phyloP scores from a whole-genome alignment of 1,284 basidiomycete genomes.

The Malassezia japonica region DNA sequence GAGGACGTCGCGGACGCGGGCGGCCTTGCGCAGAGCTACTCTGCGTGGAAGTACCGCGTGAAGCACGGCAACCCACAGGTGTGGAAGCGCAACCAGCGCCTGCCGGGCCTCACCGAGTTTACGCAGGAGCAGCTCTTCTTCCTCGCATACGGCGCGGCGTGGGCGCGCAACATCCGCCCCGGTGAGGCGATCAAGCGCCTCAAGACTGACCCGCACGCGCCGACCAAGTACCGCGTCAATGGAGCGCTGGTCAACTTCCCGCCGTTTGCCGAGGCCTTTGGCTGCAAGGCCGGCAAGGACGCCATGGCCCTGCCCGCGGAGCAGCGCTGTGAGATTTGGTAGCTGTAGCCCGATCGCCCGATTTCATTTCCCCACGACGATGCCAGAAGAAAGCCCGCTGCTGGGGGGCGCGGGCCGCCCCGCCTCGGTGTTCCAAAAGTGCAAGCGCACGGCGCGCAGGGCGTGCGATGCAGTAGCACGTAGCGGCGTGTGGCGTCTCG shows the following conservation, averaged over 20 bases:
- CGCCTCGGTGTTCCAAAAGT: no score
- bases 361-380: no score
- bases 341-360: no score
- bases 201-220: slow-evolving; percentile 43
- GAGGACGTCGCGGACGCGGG: slow-evolving; percentile 62
- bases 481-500: background rate
- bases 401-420: no score
- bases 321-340: slow-evolving; percentile 44
- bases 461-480: no score
- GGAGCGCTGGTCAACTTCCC: slow-evolving; percentile 34
- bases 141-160: slow-evolving; percentile 39
- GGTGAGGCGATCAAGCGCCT: slow-evolving; percentile 36
- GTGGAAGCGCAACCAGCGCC: slow-evolving; percentile 32
- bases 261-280: slow-evolving; percentile 38
- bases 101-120: slow-evolving; percentile 46
- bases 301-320: slow-evolving; percentile 26
- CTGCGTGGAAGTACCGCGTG: slow-evolving; percentile 46
- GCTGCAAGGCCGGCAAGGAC: slow-evolving; percentile 34
- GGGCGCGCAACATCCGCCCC: slow-evolving; percentile 34
- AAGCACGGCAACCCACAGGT: slow-evolving; percentile 25
- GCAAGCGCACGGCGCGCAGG: no score
- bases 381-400: no score
- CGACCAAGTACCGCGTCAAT: slow-evolving; percentile 39
- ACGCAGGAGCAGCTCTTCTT: slow-evolving; percentile 49
- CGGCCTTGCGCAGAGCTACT: slow-evolving; percentile 47